phyloP scores from a whole-genome alignment of 768 basidiomycete species.

The Gelatoporia subvermispora region DNA sequence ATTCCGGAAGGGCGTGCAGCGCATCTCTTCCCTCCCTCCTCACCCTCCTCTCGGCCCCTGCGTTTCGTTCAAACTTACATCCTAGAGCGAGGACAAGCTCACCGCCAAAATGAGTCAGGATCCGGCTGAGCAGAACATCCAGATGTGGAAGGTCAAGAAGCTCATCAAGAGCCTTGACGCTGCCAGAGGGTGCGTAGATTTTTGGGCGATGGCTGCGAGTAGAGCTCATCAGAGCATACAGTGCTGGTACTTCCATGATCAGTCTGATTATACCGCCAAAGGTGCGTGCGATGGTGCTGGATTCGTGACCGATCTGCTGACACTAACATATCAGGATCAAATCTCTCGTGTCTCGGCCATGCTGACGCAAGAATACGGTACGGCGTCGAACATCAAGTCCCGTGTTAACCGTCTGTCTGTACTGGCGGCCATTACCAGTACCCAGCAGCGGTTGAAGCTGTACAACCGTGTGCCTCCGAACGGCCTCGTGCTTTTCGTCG shows the following conservation, averaged over 20 bases:
- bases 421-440: slow-evolving; percentile 95
- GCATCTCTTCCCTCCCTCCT: not conserved
- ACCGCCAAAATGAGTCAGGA: slow-evolving; percentile 72
- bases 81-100: slow-evolving; percentile 6
- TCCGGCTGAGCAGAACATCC: slow-evolving; percentile 89
- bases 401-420: slow-evolving; percentile 97
- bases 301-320: slow-evolving; percentile 13
- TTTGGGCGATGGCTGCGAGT: not conserved
- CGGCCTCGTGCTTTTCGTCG: slow-evolving; percentile 95
- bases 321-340: slow-evolving; percentile 59
- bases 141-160: slow-evolving; percentile 99
- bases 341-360: slow-evolving; percentile 91
- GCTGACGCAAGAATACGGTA: slow-evolving; percentile 98
- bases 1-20: not conserved
- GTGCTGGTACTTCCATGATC: slow-evolving; percentile 98
- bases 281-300: slow-evolving; percentile 34
- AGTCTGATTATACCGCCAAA: slow-evolving; percentile 95
- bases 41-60: slow-evolving; percentile 5
- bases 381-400: slow-evolving; percentile 99
- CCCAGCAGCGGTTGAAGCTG: slow-evolving; percentile 94
- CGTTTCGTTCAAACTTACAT: not conserved
- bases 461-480: slow-evolving; percentile 97
- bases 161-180: slow-evolving; percentile 97
- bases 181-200: slow-evolving; percentile 68
- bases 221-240: slow-evolving; percentile 30